Base-by-base conservation (phyloP, 2,329 filamentous ascomycete species). In the Endocalyx cinctus region DNA sequence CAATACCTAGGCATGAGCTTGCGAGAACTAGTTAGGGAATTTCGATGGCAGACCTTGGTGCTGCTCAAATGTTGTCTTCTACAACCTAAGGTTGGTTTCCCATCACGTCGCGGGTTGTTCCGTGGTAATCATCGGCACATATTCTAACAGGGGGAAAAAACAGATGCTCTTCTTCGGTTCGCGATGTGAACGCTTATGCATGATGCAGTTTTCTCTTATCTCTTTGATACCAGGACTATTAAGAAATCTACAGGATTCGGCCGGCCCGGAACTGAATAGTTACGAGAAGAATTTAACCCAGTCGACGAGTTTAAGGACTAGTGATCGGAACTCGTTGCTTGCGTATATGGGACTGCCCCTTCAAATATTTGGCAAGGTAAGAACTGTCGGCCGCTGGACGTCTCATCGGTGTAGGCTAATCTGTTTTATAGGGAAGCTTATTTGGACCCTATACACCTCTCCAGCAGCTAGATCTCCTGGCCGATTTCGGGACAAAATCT, bases 161-260 rank as follows among this genome's bases (percentile, higher is more conserved):
- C 48, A 95, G 89, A 97, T 97, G 84, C 80, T 98, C 34, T 97
- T 98, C 67, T 98, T 97, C 52, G 89, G 92, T 42, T 88, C 90
- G n/a, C 81, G 88, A 50, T 97, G 92, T 61, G 92, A 98, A 62
- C 77, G 85, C 45, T 68, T 98, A 47, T 98, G 92, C 74, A 94
- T 97, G 85, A 89, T 95, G 64, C 92, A 98, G 60, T 98, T 97
- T 66, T 92, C 90, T 27, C 75, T 98, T 28, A 83, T 98, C 48
- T 96, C 90, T 33, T 71, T 98, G 52, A 94, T 98, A 66, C 92
- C 92, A 29, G 88, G 89, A 39, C 77, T 98, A 37, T 81, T 97
- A 52, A 80, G 87, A 52, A 87, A 84, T 51, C 74, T 98, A n/a
- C 82, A 94, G 62, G 92, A 98, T 63, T 94, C 87, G 51, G 90